Conservation (phyloP, 2,329 filamentous ascomycete species). For the Fonsecaea monophora region DNA sequence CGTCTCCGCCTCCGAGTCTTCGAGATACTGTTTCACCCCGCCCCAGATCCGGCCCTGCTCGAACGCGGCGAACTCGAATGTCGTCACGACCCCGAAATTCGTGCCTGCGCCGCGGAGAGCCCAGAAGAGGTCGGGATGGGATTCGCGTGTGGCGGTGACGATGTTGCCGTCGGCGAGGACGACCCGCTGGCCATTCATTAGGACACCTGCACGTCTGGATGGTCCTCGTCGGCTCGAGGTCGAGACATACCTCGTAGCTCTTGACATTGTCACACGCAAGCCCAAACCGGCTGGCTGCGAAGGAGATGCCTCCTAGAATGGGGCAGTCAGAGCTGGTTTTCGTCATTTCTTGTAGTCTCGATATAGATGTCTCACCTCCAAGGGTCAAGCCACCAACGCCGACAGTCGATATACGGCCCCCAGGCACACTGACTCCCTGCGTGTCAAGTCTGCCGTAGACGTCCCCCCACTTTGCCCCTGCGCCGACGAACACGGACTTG, state of each 20-base stretch:
- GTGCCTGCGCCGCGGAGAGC: background rate
- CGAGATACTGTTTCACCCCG: background rate
- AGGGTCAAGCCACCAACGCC: background rate
- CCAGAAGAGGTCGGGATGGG: background rate
- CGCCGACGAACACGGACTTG: background rate
- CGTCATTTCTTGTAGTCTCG: background rate
- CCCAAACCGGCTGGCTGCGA: background rate
- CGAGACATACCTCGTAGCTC: background rate
- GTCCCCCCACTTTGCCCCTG: background rate
- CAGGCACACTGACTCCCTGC: background rate
- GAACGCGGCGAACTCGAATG: background rate
- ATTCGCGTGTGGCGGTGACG: background rate
- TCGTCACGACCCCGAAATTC: conserved; percentile 2
- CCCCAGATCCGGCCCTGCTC: background rate
- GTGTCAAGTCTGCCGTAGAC: background rate
- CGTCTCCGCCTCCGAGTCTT: background rate
- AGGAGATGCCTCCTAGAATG: background rate
- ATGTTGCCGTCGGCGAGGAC: background rate
- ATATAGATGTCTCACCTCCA: background rate
- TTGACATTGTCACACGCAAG: background rate
- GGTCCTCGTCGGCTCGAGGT: background rate
- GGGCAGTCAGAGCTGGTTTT: background rate
- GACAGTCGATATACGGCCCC: background rate
- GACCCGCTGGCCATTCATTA: background rate
- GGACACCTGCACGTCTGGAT: background rate